phyloP scores from a whole-genome alignment of 2,329 filamentous ascomycete species.

The Trichoderma oligosporum region DNA sequence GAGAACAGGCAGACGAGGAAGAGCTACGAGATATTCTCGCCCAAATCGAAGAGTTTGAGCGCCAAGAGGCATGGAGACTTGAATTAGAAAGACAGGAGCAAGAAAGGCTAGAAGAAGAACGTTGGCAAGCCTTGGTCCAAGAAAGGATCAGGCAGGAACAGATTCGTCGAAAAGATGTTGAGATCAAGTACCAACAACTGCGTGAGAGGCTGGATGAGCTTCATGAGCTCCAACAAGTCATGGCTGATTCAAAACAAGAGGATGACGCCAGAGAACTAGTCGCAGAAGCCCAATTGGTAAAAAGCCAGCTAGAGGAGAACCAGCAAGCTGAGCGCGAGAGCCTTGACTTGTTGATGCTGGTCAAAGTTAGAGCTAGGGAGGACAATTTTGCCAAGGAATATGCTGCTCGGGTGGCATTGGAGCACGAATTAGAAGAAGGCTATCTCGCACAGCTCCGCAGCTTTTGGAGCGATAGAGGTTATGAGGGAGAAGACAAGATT shows the following conservation, averaged over 20 bases:
- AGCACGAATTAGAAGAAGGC: slow-evolving; percentile 42
- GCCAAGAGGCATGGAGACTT: slow-evolving; percentile 41
- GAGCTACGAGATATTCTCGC: slow-evolving; percentile 40
- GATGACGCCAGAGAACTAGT: slow-evolving; percentile 31
- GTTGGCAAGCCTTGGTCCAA: slow-evolving; percentile 36
- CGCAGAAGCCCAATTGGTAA: slow-evolving; percentile 24
- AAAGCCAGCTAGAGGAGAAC: slow-evolving; percentile 32
- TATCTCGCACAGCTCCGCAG: slow-evolving; percentile 39
- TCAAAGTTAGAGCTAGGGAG: slow-evolving; percentile 35
- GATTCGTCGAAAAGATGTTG: slow-evolving; percentile 38
- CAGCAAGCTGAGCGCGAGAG: slow-evolving; percentile 34
- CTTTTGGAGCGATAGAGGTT: slow-evolving; percentile 38
- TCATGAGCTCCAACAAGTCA: slow-evolving; percentile 41
- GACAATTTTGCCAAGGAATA: slow-evolving; percentile 40
- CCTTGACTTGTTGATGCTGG: slow-evolving; percentile 26
- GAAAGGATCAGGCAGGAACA: slow-evolving; percentile 41
- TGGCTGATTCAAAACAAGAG: slow-evolving; percentile 39
- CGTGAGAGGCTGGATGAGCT: slow-evolving; percentile 37
- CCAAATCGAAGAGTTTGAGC: slow-evolving; percentile 48
- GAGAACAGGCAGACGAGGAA: slow-evolving; percentile 35
- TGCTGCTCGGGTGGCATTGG: slow-evolving; percentile 37
- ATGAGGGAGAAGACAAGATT: slow-evolving; percentile 32
- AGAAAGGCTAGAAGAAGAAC: slow-evolving; percentile 36
- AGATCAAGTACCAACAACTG: slow-evolving; percentile 38
- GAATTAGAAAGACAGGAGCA: slow-evolving; percentile 40